Evolutionary conservation across 1,284 basidiomycete species (phyloP), one percentile per base, ranked within the genome.

Genomic region (Trichosporon ovoides): DNA sequence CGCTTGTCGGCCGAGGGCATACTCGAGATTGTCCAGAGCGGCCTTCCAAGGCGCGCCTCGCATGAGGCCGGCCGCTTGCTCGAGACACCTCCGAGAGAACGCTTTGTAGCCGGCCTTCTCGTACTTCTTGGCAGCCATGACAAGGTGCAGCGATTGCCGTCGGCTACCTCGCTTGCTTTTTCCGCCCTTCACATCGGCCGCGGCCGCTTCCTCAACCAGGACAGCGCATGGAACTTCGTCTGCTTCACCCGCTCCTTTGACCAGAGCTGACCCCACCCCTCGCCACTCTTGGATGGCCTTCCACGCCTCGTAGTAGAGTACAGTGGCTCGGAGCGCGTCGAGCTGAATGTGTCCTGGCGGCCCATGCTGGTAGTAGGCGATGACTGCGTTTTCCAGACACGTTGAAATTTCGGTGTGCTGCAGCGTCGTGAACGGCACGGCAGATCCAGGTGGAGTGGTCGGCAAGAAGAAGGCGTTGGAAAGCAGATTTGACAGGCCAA

Each of bases 191-290:
- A 80, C 60, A 56, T 80, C 77, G 0, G 77, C 71, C 1, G 75
- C 50, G 0, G 81, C 81, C 0, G 82, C 81, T 64, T 81, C 80
- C 61, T 83, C 81, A 7, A 83, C 70, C 56, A 83, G 66, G 11
- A 83, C 71, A 0, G 81, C 81, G 13, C 77, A 73, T 1, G 79
- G 72, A 3, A 83, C 74, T 61, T 83, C 82, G 28, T 83, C 81
- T 0, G 67, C 73, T 50, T 76, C 72, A 10, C 76, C 76, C 0
- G 77, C 77, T 0, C 73, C 69, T 31, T 69, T 66, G 4, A 78
- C 67, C 5, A 81, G 64, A 1, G 71, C 72, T 1, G 58, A 52
- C 0, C 73, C 69, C 0, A 76, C 73, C 0, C 70, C 66, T 16
- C 72, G 62, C 70, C 70, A 76, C 56, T 79, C 76, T n/a, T 67